These are phyloP conservation scores for Aspergillus homomorphus DNA, from an alignment of 495 filamentous ascomycete genomes.

Conservation along the genomic window DNA sequence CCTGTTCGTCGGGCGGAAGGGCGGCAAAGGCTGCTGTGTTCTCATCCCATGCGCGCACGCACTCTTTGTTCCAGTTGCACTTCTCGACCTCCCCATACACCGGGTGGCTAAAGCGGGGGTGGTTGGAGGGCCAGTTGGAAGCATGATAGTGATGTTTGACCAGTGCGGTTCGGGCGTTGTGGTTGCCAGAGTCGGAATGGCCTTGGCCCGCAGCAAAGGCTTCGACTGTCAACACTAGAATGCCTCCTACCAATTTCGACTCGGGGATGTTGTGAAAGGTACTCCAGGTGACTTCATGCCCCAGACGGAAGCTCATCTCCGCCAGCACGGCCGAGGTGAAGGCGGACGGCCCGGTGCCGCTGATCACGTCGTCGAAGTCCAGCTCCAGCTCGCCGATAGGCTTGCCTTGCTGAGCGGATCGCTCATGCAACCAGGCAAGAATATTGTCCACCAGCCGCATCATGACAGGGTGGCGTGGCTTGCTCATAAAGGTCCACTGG, in stretches of 20 bases:
- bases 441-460: constrained; percentile 59
- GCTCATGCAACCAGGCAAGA: constrained; percentile 53
- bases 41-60: constrained; percentile 55
- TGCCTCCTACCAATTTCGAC: constrained; percentile 52
- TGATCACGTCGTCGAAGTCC: constrained; percentile 66
- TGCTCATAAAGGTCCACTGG: constrained; percentile 68
- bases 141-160: constrained; percentile 65
- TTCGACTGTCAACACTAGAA: constrained; percentile 60
- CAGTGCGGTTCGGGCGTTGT: constrained; percentile 53
- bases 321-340: constrained; percentile 58
- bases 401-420: constrained; percentile 51
- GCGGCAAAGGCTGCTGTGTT: constrained; percentile 47
- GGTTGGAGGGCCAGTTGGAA: constrained; percentile 55
- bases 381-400: constrained; percentile 53
- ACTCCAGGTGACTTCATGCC: constrained; percentile 47
- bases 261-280: constrained; percentile 57
- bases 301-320: constrained; percentile 48
- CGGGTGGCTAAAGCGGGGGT: constrained; percentile 58
- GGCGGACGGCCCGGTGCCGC: constrained; percentile 63
- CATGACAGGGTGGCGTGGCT: constrained; percentile 60
- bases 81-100: constrained; percentile 60
- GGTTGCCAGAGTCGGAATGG: constrained; percentile 62
- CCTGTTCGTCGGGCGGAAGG: constrained; percentile 46
- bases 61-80: constrained; percentile 62
- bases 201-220: constrained; percentile 63